Conservation (phyloP, 2,329 filamentous ascomycete species). For the Gremmenia infestans region DNA sequence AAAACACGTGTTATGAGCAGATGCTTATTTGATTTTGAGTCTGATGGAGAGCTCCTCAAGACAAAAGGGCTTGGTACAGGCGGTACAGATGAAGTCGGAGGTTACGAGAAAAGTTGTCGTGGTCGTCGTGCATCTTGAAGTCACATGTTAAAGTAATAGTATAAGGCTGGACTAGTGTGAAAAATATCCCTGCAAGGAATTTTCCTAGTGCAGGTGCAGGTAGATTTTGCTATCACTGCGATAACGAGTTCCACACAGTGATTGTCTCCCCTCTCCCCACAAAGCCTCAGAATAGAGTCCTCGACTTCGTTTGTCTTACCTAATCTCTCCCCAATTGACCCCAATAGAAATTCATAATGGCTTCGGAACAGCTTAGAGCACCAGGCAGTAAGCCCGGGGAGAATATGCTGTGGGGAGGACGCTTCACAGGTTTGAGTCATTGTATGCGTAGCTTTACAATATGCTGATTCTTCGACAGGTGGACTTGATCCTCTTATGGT, state of each 20-base stretch:
- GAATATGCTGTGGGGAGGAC: conserved; percentile 55
- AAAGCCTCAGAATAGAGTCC: neutral
- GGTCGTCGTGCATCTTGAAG: neutral
- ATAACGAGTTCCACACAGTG: neutral
- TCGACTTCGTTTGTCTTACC: neutral
- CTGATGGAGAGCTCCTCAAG: neutral
- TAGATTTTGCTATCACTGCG: conserved; percentile 12
- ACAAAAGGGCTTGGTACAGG: neutral
- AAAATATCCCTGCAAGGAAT: conserved; percentile 8
- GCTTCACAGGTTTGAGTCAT: conserved; percentile 48
- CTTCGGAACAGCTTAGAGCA: conserved; percentile 23
- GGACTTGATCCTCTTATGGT: conserved; percentile 82
- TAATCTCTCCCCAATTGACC: conserved; percentile 4
- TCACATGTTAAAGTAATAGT: neutral
- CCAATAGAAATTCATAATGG: conserved; percentile 20
- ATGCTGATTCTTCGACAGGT: conserved; percentile 43
- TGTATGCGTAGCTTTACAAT: neutral
- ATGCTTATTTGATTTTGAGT: neutral
- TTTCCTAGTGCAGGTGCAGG: conserved; percentile 2
- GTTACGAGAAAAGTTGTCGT: neutral
- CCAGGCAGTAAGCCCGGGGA: conserved; percentile 27
- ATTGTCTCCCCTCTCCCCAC: neutral
- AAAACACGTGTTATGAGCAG: no score
- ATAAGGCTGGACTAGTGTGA: neutral
- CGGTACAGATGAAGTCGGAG: neutral